These are phyloP conservation scores for Ilex paraguariensis DNA, from an alignment of 305 asterid genomes.

Conservation along the genomic window DNA sequence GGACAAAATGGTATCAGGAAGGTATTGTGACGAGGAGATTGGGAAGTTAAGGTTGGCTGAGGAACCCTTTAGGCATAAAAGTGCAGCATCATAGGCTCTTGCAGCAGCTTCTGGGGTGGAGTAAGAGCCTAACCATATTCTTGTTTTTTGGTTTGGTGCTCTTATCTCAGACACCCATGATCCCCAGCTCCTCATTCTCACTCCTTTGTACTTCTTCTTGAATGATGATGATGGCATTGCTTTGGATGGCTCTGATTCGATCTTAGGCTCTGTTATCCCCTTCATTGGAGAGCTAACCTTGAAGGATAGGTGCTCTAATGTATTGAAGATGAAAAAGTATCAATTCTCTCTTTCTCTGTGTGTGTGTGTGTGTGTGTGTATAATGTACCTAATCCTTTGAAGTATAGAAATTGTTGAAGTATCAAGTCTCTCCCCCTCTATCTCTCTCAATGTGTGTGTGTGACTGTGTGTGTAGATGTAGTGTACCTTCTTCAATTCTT, in stretches of 20 bases:
- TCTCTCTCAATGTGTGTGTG: no score
- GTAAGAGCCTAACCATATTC: constrained; percentile 93
- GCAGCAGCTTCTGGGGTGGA: constrained; percentile 96
- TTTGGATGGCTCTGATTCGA: background rate
- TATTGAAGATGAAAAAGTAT: no score
- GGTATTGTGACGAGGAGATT: constrained; percentile 13
- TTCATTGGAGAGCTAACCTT: constrained; percentile 6
- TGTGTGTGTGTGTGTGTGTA: no score
- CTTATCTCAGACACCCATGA: constrained; percentile 90
- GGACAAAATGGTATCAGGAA: constrained; percentile 29
- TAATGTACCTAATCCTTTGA: no score
- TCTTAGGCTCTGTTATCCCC: constrained; percentile 53
- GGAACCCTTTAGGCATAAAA: constrained; percentile 73
- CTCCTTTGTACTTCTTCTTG: constrained; percentile 84
- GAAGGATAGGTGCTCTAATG: no score
- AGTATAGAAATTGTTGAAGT: no score
- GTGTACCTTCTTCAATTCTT: background rate
- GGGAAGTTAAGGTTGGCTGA: constrained; percentile 79
- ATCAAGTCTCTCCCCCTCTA: no score
- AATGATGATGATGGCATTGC: constrained; percentile 8
- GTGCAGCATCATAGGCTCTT: constrained; percentile 91
- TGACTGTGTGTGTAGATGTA: no score
- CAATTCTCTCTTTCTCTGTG: no score
- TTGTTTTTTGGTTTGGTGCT: constrained; percentile 87
- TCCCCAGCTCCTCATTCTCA: constrained; percentile 96